Evolutionary conservation across 2,329 filamentous ascomycete species (phyloP).

Genomic region (Monosporascus sp.): DNA sequence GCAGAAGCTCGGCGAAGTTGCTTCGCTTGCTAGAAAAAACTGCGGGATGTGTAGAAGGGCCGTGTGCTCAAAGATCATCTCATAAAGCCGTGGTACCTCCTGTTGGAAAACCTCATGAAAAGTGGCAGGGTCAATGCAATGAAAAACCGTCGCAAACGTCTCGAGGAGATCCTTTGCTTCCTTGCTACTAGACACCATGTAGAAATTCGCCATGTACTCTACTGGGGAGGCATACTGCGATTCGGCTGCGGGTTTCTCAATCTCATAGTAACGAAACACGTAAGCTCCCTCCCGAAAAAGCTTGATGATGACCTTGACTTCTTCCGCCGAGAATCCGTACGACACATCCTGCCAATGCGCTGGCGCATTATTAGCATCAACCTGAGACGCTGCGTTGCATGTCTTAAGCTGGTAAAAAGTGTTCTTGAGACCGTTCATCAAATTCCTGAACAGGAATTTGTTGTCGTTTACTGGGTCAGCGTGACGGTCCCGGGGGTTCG

Average conservation of each 20-base stretch:
- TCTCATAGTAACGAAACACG: constrained; percentile 94
- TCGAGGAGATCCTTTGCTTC: constrained; percentile 97
- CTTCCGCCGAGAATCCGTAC: constrained; percentile 93
- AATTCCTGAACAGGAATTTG: constrained; percentile 94
- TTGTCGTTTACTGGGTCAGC: constrained; percentile 92
- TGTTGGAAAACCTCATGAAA: constrained; percentile 98
- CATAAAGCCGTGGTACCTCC: constrained; percentile 93
- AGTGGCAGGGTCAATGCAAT: constrained; percentile 95
- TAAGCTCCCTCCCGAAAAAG: constrained; percentile 94
- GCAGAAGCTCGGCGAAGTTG: constrained; percentile 93
- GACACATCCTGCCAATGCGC: constrained; percentile 93
- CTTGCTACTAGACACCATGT: constrained; percentile 87
- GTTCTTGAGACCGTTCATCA: constrained; percentile 93
- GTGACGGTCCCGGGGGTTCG: constrained; percentile 81
- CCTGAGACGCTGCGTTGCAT: constrained; percentile 70
- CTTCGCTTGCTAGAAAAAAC: constrained; percentile 97
- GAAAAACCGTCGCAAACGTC: constrained; percentile 96
- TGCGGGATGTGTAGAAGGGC: constrained; percentile 92
- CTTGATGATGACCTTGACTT: constrained; percentile 94
- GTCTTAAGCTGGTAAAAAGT: constrained; percentile 91
- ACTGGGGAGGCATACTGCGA: constrained; percentile 73
- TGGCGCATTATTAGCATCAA: constrained; percentile 75
- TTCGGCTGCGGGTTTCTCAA: constrained; percentile 71
- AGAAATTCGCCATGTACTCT: constrained; percentile 90
- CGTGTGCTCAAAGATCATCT: constrained; percentile 96